phyloP scores from a whole-genome alignment of 1,284 basidiomycete species.

The Austroboletus novae-zelandiae region DNA sequence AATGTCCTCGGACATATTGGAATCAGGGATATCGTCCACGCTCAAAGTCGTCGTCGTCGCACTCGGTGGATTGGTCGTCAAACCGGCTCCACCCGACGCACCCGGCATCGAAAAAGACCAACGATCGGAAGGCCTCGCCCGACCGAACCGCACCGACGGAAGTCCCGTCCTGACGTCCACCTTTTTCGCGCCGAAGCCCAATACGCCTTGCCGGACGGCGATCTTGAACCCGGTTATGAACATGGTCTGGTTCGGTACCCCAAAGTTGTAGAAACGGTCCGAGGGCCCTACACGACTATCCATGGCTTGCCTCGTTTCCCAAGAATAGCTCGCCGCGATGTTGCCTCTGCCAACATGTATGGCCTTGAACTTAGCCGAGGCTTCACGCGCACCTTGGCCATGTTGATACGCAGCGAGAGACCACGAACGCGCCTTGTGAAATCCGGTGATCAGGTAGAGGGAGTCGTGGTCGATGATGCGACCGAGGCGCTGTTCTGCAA shows the following conservation, averaged over 20 bases:
- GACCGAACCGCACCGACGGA: too few relatives aligned
- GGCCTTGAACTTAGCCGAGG: too few relatives aligned
- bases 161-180: too few relatives aligned
- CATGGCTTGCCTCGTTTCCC: not conserved
- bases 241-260: conserved; percentile 19
- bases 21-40: too few relatives aligned
- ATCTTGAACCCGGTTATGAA: conserved; percentile 30
- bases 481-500: conserved; percentile 9
- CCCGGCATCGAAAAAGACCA: too few relatives aligned
- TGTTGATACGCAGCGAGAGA: not conserved
- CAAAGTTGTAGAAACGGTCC: not conserved
- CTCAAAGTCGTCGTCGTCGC: too few relatives aligned
- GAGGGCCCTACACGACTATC: not conserved
- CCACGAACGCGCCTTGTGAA: conserved; percentile 27
- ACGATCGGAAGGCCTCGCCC: too few relatives aligned
- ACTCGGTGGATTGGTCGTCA: too few relatives aligned
- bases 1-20: too few relatives aligned
- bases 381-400: not conserved
- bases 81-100: too few relatives aligned
- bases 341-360: conserved; percentile 11
- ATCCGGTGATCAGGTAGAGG: conserved; percentile 27
- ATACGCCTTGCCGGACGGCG: not conserved
- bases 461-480: conserved; percentile 9
- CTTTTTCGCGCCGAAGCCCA: too few relatives aligned
- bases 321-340: not conserved